These are phyloP conservation scores for Camellia granthamiana DNA, from an alignment of 148 eudicot species.

Conservation along the genomic window DNA sequence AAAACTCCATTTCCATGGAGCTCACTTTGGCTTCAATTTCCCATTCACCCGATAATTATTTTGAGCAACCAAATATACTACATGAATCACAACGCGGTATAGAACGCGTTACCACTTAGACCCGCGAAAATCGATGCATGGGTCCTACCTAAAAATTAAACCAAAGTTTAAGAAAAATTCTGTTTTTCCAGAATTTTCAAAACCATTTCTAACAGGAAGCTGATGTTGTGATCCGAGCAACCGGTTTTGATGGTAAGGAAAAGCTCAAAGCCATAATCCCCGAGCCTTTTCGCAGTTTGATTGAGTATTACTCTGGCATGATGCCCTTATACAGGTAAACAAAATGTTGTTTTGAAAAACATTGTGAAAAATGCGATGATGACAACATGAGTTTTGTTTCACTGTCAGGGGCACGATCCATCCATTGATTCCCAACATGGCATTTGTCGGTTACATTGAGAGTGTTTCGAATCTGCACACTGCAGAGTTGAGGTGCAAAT, in stretches of 20 bases:
- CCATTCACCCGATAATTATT: no score
- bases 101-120: no score
- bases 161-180: no score
- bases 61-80: no score
- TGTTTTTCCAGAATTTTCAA: no score
- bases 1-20: no score
- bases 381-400: not conserved
- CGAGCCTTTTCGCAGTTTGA: conserved; percentile 58
- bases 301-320: conserved; percentile 68
- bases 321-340: conserved; percentile 79
- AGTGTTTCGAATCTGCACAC: conserved; percentile 53
- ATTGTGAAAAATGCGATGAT: not conserved
- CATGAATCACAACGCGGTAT: no score
- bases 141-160: no score
- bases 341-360: no score
- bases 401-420: conserved; percentile 67
- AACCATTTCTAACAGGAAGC: conserved; percentile 30
- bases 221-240: conserved; percentile 78
- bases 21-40: no score
- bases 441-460: conserved; percentile 87
- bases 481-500: conserved; percentile 82
- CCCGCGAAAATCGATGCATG: no score
- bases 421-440: conserved; percentile 94
- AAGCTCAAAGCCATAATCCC: conserved; percentile 68
- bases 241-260: conserved; percentile 82